A percentile compares a stretch with the other conserved stretches of the same genome.
Evolutionary conservation across 495 filamentous ascomycete species (phyloP).

Genomic region (Pyrenula massariospora): DNA sequence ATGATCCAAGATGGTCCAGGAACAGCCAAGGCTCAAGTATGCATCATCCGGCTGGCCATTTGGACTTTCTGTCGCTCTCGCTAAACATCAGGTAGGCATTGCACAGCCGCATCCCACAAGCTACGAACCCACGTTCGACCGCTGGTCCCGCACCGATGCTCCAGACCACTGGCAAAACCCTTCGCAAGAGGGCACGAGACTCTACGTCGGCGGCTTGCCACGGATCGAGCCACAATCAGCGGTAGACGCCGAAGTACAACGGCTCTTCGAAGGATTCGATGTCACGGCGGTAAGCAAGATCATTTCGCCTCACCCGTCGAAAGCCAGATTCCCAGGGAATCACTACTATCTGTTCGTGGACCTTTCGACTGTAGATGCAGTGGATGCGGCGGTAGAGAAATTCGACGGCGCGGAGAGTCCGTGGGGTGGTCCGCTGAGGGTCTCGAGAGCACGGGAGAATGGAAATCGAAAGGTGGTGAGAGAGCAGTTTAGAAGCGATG

Average conservation of each 20-base stretch:
- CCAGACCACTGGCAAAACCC: conserved; percentile 3
- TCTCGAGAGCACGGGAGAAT: conserved; percentile 22
- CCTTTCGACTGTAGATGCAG: conserved; percentile 42
- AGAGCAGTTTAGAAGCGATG: background rate
- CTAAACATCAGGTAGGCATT: background rate
- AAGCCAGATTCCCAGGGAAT: conserved; percentile 37
- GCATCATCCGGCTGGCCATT: background rate
- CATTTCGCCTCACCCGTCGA: conserved; percentile 43
- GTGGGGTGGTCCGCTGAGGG: conserved; percentile 34
- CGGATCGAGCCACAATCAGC: conserved; percentile 30
- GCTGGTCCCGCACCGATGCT: conserved; percentile 23
- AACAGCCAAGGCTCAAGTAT: background rate
- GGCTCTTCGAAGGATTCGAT: conserved; percentile 33
- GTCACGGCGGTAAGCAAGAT: conserved; percentile 48
- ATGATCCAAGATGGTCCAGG: background rate
- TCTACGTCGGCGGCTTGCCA: conserved; percentile 39
- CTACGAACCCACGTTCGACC: conserved; percentile 11
- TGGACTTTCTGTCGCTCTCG: background rate
- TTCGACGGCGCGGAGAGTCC: conserved; percentile 28
- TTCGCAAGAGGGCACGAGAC: conserved; percentile 15
- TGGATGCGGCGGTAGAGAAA: conserved; percentile 32
- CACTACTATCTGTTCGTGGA: conserved; percentile 63
- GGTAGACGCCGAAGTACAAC: conserved; percentile 27
- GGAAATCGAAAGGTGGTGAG: background rate
- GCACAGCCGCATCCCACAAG: background rate